Evolutionary conservation across 148 eudicot genomes (phyloP).

Genomic region (Chenopodium berlandieri): DNA sequence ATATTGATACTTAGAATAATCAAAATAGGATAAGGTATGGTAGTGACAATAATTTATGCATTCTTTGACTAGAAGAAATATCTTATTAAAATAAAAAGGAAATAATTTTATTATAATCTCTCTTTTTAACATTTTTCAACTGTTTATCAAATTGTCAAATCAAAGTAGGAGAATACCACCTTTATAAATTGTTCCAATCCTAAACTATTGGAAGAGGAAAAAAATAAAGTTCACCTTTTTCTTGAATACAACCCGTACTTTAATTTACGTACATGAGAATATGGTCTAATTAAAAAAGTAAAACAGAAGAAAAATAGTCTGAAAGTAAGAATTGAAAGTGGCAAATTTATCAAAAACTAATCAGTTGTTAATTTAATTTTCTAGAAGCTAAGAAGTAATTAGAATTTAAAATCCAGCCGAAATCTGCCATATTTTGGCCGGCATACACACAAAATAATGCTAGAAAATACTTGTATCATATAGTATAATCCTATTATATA

Average conservation of each 20-base stretch:
- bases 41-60: neutral
- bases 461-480: neutral
- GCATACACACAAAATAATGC: neutral
- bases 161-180: neutral
- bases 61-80: neutral
- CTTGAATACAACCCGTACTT: too few species aligned
- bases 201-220: too few species aligned
- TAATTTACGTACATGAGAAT: too few species aligned
- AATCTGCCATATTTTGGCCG: neutral
- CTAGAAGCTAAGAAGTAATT: neutral
- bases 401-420: neutral
- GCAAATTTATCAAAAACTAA: too few species aligned
- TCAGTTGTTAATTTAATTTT: too few species aligned
- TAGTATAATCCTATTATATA: too few species aligned
- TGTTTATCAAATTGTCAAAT: neutral
- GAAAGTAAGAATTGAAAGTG: too few species aligned
- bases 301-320: too few species aligned
- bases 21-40: neutral
- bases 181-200: too few species aligned
- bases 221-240: neutral
- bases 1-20: too few species aligned
- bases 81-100: too few species aligned
- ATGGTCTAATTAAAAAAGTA: too few species aligned
- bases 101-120: neutral
- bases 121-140: neutral